phyloP scores from a whole-genome alignment of 2,329 filamentous ascomycete species.

The Didymella exigua region DNA sequence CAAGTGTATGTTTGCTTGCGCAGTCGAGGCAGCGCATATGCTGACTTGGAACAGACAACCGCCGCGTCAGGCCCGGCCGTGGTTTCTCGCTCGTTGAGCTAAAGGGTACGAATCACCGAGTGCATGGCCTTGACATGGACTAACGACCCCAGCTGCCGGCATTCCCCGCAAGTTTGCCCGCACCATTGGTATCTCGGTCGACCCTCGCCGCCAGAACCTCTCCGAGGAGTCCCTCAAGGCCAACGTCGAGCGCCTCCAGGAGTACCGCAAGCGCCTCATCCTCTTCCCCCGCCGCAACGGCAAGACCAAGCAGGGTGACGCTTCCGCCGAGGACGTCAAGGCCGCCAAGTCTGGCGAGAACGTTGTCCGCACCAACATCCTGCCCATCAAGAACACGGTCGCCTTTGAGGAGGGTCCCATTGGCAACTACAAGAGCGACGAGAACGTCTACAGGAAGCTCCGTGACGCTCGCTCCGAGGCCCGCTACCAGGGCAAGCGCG shows the following conservation, averaged over 20 bases:
- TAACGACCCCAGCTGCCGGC: slow-evolving; percentile 75
- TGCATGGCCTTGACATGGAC: neutral
- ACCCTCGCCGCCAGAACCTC: slow-evolving; percentile 94
- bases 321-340: slow-evolving; percentile 80
- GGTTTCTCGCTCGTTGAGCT: slow-evolving; percentile 97
- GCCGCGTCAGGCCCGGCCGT: slow-evolving; percentile 92
- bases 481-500: slow-evolving; percentile 79
- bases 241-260: slow-evolving; percentile 98
- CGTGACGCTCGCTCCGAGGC: slow-evolving; percentile 83
- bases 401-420: slow-evolving; percentile 84
- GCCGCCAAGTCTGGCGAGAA: slow-evolving; percentile 64
- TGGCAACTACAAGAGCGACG: slow-evolving; percentile 71
- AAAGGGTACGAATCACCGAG: slow-evolving; percentile 71
- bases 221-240: slow-evolving; percentile 90
- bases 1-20: slow-evolving; percentile 64
- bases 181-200: slow-evolving; percentile 97
- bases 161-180: slow-evolving; percentile 92
- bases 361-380: slow-evolving; percentile 60
- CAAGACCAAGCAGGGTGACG: slow-evolving; percentile 90
- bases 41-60: slow-evolving; percentile 69
- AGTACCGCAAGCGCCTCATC: slow-evolving; percentile 94
- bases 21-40: slow-evolving; percentile 1
- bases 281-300: slow-evolving; percentile 96
- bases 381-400: slow-evolving; percentile 74
- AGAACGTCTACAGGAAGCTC: slow-evolving; percentile 85